Conservation (phyloP, 306 rosid genomes). For the Lathyrus tuberosus region DNA sequence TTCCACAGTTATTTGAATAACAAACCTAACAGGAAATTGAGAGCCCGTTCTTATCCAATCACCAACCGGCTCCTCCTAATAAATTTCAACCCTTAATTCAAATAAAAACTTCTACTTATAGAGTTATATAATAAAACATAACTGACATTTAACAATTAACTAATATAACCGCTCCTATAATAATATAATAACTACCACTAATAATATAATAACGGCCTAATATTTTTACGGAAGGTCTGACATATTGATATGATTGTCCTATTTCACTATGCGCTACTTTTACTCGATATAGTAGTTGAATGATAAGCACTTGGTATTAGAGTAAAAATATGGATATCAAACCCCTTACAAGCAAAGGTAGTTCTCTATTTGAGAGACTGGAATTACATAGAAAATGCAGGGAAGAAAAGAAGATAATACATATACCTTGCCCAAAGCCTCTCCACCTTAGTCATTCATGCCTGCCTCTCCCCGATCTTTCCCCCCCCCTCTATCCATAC, state of each 20-base stretch:
- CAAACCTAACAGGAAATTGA: background rate
- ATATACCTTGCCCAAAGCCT: background rate
- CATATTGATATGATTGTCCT: background rate
- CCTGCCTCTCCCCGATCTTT: background rate
- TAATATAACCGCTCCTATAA: too few relatives aligned
- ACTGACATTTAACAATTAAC: too few relatives aligned
- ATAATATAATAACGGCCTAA: too few relatives aligned
- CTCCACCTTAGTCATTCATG: background rate
- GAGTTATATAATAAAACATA: background rate
- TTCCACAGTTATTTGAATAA: background rate
- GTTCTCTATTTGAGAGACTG: background rate
- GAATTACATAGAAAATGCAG: background rate
- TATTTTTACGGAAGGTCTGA: too few relatives aligned
- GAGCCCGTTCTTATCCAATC: background rate
- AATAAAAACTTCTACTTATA: background rate
- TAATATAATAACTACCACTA: too few relatives aligned
- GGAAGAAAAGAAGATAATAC: background rate
- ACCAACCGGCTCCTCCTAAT: background rate
- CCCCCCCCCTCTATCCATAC: background rate
- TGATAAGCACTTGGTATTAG: conserved; percentile 11
- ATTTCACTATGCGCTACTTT: conserved; percentile 5
- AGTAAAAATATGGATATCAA: conserved; percentile 18
- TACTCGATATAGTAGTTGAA: conserved; percentile 1
- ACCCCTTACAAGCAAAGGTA: conserved; percentile 7
- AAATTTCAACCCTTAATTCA: background rate